Evolutionary conservation across 2,329 filamentous ascomycete genomes (phyloP).

Genomic region (Colletotrichum navitas): DNA sequence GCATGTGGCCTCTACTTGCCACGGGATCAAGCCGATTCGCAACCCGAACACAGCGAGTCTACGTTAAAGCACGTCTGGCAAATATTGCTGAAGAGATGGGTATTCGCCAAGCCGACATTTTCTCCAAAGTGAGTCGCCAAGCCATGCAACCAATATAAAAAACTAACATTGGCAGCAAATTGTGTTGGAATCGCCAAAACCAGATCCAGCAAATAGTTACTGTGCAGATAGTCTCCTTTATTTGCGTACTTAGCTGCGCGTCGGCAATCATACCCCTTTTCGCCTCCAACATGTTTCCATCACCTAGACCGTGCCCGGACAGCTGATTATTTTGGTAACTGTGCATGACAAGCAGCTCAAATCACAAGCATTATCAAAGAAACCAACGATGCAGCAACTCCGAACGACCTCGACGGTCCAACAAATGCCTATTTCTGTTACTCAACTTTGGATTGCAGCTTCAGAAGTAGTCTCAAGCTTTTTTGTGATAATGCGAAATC

Average conservation of each 20-base stretch:
- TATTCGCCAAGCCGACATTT: slow-evolving; percentile 45
- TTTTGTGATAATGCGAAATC: slow-evolving; percentile 55
- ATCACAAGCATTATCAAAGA: not conserved
- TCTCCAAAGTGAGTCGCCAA: slow-evolving; percentile 41
- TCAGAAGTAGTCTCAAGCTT: slow-evolving; percentile 56
- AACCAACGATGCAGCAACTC: slow-evolving; percentile 2
- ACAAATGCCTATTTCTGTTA: slow-evolving; percentile 39
- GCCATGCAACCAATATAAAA: not conserved
- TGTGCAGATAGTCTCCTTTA: slow-evolving; percentile 35
- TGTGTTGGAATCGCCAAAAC: slow-evolving; percentile 17
- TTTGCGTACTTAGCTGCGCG: slow-evolving; percentile 33
- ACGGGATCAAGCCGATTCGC: slow-evolving; percentile 45
- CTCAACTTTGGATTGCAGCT: slow-evolving; percentile 46
- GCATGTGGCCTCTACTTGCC: slow-evolving; percentile 45
- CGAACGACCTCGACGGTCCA: slow-evolving; percentile 26
- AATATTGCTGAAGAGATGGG: slow-evolving; percentile 45
- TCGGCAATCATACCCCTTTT: slow-evolving; percentile 31
- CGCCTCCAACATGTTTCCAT: not conserved
- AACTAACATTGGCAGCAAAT: slow-evolving; percentile 31
- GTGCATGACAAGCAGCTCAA: not conserved
- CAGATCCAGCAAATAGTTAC: slow-evolving; percentile 36
- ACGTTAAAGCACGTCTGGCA: slow-evolving; percentile 42
- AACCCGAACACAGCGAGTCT: slow-evolving; percentile 41
- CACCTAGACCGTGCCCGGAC: not conserved
- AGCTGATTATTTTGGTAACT: no score